Base-by-base conservation (phyloP, 2,329 filamentous ascomycete genomes). In the Eutypella sp. region DNA sequence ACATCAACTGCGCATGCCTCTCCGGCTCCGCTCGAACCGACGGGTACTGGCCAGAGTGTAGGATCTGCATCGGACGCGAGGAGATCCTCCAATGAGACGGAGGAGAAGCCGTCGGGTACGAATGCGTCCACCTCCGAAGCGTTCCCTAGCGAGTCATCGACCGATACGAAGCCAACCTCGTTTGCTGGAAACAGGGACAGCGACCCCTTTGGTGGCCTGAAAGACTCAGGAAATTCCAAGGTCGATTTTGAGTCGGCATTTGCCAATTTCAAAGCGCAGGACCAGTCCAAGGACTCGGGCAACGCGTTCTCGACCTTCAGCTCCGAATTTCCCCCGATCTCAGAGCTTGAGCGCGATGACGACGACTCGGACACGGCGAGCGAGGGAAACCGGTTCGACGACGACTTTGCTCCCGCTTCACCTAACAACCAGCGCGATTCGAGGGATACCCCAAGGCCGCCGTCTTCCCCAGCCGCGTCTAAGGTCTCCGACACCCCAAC, bases 271-370 rank as follows among this genome's bases (percentile, higher is more conserved):
- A 79, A 78, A 57, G 66, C 63, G 41, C 73, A 72, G 49, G 71
- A 70, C 44, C 74, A 71, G 47, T 52, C 65, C 5, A 65, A 67
- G 16, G 71, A 72, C 13, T 60, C 65, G n/a, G 61, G 65, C 31
- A 76, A 76, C 50, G 60, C 69, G 2, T 70, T 71, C 18, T 63
- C 76, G 3, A 72, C 67, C 45, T 86, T 88, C 57, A 78, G 83
- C 59, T 76, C 81, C 19, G 93, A 97, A 62, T 97, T 97, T 61
- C 93, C 93, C 25, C 93, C 92, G 1, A 96, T 97, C 49, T 84
- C 85, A n/a, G 89, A 92, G 62, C 70, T 96, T 47, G 85, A 87
- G 50, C 78, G 82, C 24, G 86, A 91, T 47, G 88, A 91, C 47
- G 88, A 92, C 20, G 85, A 95, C n/a, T 91, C 87, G 24, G 89